A percentile compares a stretch with the other conserved stretches of the same genome.
Conservation (phyloP, 2,329 filamentous ascomycete genomes). For the Aspergillus transmontanensis region DNA sequence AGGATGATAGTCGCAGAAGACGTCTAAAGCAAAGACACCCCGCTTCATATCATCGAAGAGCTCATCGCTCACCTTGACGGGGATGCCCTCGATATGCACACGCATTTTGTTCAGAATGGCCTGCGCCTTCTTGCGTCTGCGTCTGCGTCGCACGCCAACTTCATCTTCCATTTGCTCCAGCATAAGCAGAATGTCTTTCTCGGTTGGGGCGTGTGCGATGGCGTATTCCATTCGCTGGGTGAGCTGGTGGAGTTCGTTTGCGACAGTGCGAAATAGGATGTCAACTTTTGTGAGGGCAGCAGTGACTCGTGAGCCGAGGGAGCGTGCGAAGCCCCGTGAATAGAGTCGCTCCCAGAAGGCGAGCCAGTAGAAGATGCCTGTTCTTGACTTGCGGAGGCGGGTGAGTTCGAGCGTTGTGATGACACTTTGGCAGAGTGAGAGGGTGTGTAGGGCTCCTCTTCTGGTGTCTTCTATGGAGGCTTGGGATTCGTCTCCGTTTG, state of each 20-base stretch:
- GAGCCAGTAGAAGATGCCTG: conserved; percentile 30
- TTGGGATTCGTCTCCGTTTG: not conserved
- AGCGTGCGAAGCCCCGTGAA: conserved; percentile 19
- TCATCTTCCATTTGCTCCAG: conserved; percentile 31
- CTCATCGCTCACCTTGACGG: conserved; percentile 30
- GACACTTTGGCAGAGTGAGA: conserved; percentile 29
- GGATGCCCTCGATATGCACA: conserved; percentile 29
- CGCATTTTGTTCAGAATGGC: conserved; percentile 27
- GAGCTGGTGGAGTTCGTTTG: conserved; percentile 28
- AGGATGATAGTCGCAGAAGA: conserved; percentile 34
- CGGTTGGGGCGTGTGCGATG: conserved; percentile 21
- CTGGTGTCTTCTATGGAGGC: conserved; percentile 22
- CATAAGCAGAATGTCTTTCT: conserved; percentile 24
- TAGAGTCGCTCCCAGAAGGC: conserved; percentile 34
- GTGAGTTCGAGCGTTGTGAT: conserved; percentile 32
- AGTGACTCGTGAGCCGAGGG: conserved; percentile 19
- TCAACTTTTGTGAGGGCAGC: conserved; percentile 25
- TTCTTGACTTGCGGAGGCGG: conserved; percentile 33
- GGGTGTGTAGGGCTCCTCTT: conserved; percentile 25
- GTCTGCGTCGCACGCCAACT: conserved; percentile 22
- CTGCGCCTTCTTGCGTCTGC: conserved; percentile 26
- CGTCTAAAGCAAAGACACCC: conserved; percentile 33
- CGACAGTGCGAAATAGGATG: conserved; percentile 27
- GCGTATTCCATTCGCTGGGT: conserved; percentile 23
- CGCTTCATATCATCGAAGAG: conserved; percentile 35